Base-by-base conservation (phyloP, 2,329 filamentous ascomycete genomes). In the Incumbomyces lentus region DNA sequence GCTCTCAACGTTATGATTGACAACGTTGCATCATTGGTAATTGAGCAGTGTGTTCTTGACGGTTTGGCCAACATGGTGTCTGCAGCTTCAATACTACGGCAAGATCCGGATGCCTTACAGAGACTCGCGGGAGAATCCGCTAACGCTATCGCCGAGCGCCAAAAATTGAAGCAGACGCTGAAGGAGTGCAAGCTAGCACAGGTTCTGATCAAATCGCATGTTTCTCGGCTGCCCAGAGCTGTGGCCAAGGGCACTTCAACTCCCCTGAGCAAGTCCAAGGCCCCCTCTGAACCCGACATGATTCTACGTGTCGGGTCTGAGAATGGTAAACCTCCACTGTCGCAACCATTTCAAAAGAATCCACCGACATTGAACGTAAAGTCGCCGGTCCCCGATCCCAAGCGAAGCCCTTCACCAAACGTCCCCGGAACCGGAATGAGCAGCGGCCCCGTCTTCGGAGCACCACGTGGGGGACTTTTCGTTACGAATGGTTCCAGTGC, bases 41-140 rank as follows among this genome's bases (percentile, higher is more conserved):
- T 67, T 26, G 64, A 67, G 52, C 63, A 62, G 40, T 65, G 63
- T 38, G 59, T 68, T 8, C 57, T 67, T 19, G 57, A 54, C 37
- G 60, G 60, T 2, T 49, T 68, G 1, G 59, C 60, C 10, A 55
- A 56, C 2, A 55, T 67, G 18, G 52, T 67, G 13, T 62, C 61
- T 2, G 60, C 63, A 13, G 7, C 11, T 17, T 14, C 11, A 17
- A 41, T 41, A 14, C 19, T 14, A 8, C 22, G 30, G 22, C 19
- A 41, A 18, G 8, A 11, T 13, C 10, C 13, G 13, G 22, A 26
- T 4, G 13, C 7, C 13, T 18, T 41, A 6, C 17, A 29, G n/a
- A n/a, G 19, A 6, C 22, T 41, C 5, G 39, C 19, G 4, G 19
- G 19, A 13, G 39, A 41, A 30, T 41, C 39, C 3, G 10, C 16